Conservation (phyloP, 2,329 filamentous ascomycete species). For the Pseudonectria foliicola region DNA sequence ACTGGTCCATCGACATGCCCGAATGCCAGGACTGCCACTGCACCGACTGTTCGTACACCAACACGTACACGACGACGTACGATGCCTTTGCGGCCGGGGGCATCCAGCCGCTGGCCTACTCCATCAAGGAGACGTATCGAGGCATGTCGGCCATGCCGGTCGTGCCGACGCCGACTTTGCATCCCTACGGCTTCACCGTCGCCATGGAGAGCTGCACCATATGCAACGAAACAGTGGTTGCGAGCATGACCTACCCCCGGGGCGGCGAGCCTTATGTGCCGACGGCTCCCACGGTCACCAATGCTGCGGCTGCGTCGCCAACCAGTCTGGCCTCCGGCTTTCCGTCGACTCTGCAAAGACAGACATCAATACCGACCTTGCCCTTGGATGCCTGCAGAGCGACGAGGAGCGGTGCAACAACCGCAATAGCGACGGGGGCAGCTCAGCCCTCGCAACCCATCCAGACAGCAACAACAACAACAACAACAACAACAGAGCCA, state of each 20-base stretch:
- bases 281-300: constrained; percentile 2
- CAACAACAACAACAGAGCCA: not conserved
- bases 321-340: not conserved
- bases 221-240: constrained; percentile 15
- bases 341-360: constrained; percentile 10
- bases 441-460: too few species aligned
- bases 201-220: constrained; percentile 12
- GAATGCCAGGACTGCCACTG: constrained; percentile 18
- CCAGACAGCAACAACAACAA: not conserved
- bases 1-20: constrained; percentile 18
- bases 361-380: too few species aligned
- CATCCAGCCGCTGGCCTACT: constrained; percentile 11
- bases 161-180: constrained; percentile 9
- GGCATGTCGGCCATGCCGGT: constrained; percentile 18
- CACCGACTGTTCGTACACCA: constrained; percentile 15
- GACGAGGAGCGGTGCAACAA: not conserved
- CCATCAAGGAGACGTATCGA: constrained; percentile 19
- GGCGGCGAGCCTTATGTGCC: constrained; percentile 15
- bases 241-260: constrained; percentile 20
- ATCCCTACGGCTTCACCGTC: constrained; percentile 18
- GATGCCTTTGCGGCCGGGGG: constrained; percentile 16
- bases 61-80: constrained; percentile 18
- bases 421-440: not conserved
- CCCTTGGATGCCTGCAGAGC: not conserved
- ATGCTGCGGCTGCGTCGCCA: constrained; percentile 1